A percentile compares a stretch with the other conserved stretches of the same genome.
These are phyloP conservation scores for Wickerhamomyces rabaulensis DNA, from an alignment of 805 yeast genomes.

Conservation along the genomic window DNA sequence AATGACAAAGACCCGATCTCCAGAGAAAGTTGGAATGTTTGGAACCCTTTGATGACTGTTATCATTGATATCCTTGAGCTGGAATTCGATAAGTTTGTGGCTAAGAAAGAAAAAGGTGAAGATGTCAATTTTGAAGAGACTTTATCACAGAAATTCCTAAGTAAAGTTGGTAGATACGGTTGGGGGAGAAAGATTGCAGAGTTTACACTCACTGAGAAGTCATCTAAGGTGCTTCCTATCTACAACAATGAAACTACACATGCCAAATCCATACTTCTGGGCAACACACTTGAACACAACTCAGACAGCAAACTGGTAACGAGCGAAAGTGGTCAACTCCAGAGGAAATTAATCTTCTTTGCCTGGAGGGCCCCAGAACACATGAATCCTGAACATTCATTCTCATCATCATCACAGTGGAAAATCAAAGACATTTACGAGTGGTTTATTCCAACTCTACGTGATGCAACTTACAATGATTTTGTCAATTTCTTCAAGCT, in stretches of 20 bases:
- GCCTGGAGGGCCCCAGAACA: neutral
- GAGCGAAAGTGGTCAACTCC: constrained; percentile 6
- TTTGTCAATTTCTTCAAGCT: constrained; percentile 12
- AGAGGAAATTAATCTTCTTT: constrained; percentile 6
- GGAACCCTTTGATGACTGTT: constrained; percentile 15
- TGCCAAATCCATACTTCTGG: constrained; percentile 12
- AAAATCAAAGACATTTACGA: neutral
- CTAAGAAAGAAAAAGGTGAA: neutral
- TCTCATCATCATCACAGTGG: neutral
- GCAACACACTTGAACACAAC: constrained; percentile 1
- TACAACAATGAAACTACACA: constrained; percentile 13
- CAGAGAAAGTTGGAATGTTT: constrained; percentile 16
- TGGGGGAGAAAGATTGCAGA: constrained; percentile 14
- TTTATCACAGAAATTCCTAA: constrained; percentile 8
- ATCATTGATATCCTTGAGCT: constrained; percentile 18
- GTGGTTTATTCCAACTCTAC: neutral
- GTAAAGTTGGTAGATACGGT: constrained; percentile 5
- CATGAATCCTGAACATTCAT: neutral
- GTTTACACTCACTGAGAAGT: constrained; percentile 4
- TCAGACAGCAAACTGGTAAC: neutral
- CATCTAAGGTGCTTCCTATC: constrained; percentile 5
- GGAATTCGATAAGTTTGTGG: constrained; percentile 2
- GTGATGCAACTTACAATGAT: constrained; percentile 13
- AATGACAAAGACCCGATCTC: constrained; percentile 7
- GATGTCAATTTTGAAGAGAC: constrained; percentile 2